Evolutionary conservation across 1,284 basidiomycete species (phyloP), one percentile per base, ranked within the genome.

Genomic region (Malassezia yamatoensis): DNA sequence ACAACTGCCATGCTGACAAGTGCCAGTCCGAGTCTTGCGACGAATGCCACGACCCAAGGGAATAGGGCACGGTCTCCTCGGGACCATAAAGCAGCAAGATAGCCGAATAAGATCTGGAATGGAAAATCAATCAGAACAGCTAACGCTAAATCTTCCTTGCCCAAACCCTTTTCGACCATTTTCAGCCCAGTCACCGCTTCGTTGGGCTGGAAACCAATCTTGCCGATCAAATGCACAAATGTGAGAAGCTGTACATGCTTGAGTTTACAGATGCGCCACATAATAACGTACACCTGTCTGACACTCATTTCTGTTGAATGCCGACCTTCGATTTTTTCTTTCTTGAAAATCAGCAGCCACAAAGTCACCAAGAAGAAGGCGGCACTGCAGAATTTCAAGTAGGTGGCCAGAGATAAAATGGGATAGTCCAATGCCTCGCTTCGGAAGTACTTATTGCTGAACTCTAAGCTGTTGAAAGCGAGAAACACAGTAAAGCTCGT

Each of bases 121-220:
- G 94, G 94, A 66, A 98, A 98, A 76, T 98, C 94, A 66, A 98
- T 87, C 48, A 98, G 82, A 33, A 94, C 91, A 2, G 90, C 87
- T 21, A 94, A 80, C 5, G 94, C 91, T 36, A 98, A 81, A 67
- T 99, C 94, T 78, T 98, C 94, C 49, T 90, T 87, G 53, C 84
- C 86, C 43, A 99, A 81, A 2, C 93, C 93, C 72, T 96, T 96
- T 75, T 99, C 93, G 44, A 99, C 86, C 76, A 98, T 83, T 75
- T 99, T 99, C 51, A 98, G 81, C 13, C 83, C 85, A 1, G 89
- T 93, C 12, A 86, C 88, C 1, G 89, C 87, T 59, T 98, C 93
- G 76, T 91, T 90, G 32, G 90, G 89, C 61, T 89, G 88, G 76
- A 93, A 96, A 21, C 91, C 93, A 62, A 99, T 82, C 78, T 98